These are phyloP conservation scores for Barnettozyma hawaiiensis DNA, from an alignment of 1,139 yeast species.

Conservation along the genomic window DNA sequence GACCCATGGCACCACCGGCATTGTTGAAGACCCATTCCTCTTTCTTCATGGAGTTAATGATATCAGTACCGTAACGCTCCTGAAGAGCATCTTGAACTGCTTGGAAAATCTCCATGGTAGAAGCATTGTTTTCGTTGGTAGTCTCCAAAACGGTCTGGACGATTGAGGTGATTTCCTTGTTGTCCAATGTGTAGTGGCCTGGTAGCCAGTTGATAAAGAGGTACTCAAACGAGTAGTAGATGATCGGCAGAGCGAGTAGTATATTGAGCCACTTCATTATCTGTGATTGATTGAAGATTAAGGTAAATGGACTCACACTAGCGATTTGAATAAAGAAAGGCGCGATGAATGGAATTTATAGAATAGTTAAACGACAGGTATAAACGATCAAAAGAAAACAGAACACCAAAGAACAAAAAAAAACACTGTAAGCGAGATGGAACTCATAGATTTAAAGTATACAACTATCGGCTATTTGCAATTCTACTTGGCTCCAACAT, in stretches of 20 bases:
- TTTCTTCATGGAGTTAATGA: conserved; percentile 61
- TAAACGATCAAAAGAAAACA: no score
- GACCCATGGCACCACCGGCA: conserved; percentile 99
- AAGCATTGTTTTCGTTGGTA: conserved; percentile 46
- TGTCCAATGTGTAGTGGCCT: conserved; percentile 46
- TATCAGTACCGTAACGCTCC: conserved; percentile 58
- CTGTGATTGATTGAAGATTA: background rate
- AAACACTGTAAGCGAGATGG: no score
- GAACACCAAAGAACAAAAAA: no score
- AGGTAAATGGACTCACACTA: no score
- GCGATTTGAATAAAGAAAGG: no score
- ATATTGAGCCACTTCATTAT: conserved; percentile 2
- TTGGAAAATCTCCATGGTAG: conserved; percentile 54
- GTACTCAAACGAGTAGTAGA: conserved; percentile 35
- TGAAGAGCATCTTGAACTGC: conserved; percentile 58
- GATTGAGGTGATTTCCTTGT: conserved; percentile 40
- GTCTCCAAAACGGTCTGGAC: conserved; percentile 44
- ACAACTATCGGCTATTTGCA: no score
- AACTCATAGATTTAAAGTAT: no score
- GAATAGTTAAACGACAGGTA: background rate
- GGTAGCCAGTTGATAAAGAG: conserved; percentile 67
- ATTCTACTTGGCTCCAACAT: no score
- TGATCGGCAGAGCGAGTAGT: conserved; percentile 22
- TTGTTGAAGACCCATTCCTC: conserved; percentile 95
- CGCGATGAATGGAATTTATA: background rate